Conservation (phyloP, 1,284 basidiomycete genomes). For the Ceratobasidium sp. region DNA sequence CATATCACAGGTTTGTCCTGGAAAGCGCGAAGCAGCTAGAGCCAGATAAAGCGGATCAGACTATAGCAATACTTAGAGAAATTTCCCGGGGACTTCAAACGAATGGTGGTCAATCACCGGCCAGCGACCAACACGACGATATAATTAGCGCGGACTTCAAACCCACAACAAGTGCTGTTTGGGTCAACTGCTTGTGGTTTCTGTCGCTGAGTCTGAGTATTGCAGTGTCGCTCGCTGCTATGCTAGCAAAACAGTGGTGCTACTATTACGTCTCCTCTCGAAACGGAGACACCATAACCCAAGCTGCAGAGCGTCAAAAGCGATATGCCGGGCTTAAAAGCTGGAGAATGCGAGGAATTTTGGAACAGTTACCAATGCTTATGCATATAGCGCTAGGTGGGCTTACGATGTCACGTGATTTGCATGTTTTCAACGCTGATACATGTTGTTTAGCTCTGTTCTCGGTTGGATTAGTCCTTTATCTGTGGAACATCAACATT, state of each 20-base stretch:
- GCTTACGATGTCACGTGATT: not conserved
- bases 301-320: constrained; percentile 19
- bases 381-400: constrained; percentile 19
- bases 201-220: constrained; percentile 18
- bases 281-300: constrained; percentile 5
- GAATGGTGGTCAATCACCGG: not conserved
- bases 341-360: constrained; percentile 20
- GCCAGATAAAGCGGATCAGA: not conserved
- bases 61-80: not conserved
- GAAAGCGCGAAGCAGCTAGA: constrained; percentile 4
- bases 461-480: constrained; percentile 17
- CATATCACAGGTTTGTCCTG: constrained; percentile 8
- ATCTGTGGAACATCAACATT: constrained; percentile 13
- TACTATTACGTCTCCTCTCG: constrained; percentile 9
- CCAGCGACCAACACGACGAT: too few relatives aligned
- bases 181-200: constrained; percentile 31
- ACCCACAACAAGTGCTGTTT: not conserved
- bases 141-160: not conserved
- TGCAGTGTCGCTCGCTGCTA: constrained; percentile 9
- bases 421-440: not conserved
- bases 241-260: constrained; percentile 34
- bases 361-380: constrained; percentile 3
- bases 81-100: not conserved
- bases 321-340: constrained; percentile 3
- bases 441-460: constrained; percentile 11